These are phyloP conservation scores for Cydonia oblonga DNA, from an alignment of 331 rosid species.

Conservation along the genomic window DNA sequence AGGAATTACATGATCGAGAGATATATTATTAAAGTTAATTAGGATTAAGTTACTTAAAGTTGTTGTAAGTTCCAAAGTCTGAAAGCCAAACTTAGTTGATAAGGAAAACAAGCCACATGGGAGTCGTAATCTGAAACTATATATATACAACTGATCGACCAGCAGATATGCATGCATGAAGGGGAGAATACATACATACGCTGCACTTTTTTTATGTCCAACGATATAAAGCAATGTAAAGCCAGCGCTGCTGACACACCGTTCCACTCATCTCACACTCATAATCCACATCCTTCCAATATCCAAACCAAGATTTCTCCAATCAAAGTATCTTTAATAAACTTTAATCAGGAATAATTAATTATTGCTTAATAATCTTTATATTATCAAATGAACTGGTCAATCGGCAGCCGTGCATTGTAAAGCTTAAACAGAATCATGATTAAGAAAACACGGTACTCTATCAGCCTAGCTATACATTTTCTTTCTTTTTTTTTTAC, in stretches of 20 bases:
- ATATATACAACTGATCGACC: neutral
- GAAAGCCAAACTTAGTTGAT: constrained; percentile 27
- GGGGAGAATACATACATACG: neutral
- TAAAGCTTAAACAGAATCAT: neutral
- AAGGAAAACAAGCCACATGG: constrained; percentile 68
- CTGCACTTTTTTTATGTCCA: constrained; percentile 16
- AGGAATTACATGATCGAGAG: neutral
- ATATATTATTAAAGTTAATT: too few relatives aligned
- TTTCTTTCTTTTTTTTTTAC: neutral
- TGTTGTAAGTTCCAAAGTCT: constrained; percentile 23
- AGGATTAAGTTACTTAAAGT: neutral
- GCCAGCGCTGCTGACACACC: constrained; percentile 41
- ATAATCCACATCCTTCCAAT: constrained; percentile 12
- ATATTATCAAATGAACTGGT: neutral
- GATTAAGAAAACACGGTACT: neutral
- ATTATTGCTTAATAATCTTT: neutral
- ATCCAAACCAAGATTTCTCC: neutral
- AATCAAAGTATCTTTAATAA: constrained; percentile 15
- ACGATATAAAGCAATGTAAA: too few relatives aligned
- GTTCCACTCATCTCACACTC: constrained; percentile 43
- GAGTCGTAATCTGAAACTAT: constrained; percentile 28
- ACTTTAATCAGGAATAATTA: neutral
- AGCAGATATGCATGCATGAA: neutral
- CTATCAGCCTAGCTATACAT: neutral
- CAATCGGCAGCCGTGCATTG: neutral